Base-by-base conservation (phyloP, 1,139 yeast genomes). In the Nadsonia starkeyi-henricii region DNA sequence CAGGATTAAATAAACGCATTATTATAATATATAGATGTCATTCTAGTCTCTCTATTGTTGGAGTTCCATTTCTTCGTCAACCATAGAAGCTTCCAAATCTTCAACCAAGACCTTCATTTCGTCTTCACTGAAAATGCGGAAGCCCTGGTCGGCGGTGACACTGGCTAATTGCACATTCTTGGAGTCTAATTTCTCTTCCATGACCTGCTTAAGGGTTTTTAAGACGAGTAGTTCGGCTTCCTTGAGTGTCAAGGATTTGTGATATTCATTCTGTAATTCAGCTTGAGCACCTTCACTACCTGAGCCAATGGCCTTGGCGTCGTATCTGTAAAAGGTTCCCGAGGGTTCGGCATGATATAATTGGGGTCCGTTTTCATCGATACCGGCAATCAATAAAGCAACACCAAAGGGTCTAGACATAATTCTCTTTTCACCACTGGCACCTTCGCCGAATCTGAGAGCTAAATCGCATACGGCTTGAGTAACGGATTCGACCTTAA, bases 361-460 rank as follows among this genome's bases (percentile, higher is more conserved):
- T 67, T 91, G 98, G 48, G 96, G 96, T 0, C 98, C 98, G 44
- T 47, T 45, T 58, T 86, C 94, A 68, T 91, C 98, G 58, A 81
- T 75, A 47, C 99, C 99, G 8, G 98, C 98, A 62, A 93, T 83
- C 62, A 93, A 75, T 56, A 93, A 71, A 1, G 99, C 99, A 48
- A 93, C 99, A 63, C 99, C 99, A 66, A 93, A 93, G 12, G 99
- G 99, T 69, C 99, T 80, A 3, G 96, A 86, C 99, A 93, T 93
- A 58, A 89, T 76, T 64, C 95, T 77, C 66, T 93, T 93, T 64
- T 91, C 97, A 53, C 96, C 98, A 44, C 91, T 82, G 12, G 96
- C 98, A 57, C 97, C 96, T 70, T 91, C 99, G 53, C 99, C 99
- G 60, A 93, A 93, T 63, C 97, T 77, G 58, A 93, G 73, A 2